Evolutionary conservation across 805 yeast genomes (phyloP).

Genomic region (Grigorovia yakushimaensis): DNA sequence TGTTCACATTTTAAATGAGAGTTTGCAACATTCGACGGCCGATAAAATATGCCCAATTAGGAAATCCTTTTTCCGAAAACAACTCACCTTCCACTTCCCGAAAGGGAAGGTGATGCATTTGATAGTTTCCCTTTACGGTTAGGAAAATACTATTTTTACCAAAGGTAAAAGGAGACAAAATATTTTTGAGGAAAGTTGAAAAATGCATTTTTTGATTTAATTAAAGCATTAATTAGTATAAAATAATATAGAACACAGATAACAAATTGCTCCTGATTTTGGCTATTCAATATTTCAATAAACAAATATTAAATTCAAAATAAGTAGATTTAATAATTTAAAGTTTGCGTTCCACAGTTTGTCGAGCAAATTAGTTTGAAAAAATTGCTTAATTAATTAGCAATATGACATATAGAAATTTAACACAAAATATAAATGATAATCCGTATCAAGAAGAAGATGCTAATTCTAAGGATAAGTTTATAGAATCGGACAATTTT

Average conservation of each 20-base stretch:
- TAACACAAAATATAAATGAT: constrained; percentile 3
- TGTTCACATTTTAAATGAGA: too few relatives aligned
- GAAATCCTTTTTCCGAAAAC: not conserved
- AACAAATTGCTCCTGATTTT: not conserved
- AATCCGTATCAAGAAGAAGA: not conserved
- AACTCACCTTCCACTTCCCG: not conserved
- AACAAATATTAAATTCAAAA: too few relatives aligned
- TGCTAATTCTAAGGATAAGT: not conserved
- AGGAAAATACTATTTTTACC: not conserved
- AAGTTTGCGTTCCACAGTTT: not conserved
- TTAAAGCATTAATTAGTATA: not conserved
- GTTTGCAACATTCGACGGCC: not conserved
- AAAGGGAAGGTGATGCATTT: not conserved
- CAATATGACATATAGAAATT: constrained; percentile 7
- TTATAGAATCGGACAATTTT: not conserved
- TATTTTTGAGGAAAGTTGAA: not conserved
- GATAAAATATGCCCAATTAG: not conserved
- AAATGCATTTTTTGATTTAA: not conserved
- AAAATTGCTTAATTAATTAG: not conserved
- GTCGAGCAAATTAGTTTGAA: not conserved
- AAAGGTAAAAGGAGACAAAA: not conserved
- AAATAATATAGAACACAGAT: too few relatives aligned
- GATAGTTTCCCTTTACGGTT: not conserved
- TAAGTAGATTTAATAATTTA: too few relatives aligned
- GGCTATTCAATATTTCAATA: not conserved